A percentile compares a stretch with the other conserved stretches of the same genome.
phyloP scores from a whole-genome alignment of 805 yeast genomes.

The Ascoidea asiatica region DNA sequence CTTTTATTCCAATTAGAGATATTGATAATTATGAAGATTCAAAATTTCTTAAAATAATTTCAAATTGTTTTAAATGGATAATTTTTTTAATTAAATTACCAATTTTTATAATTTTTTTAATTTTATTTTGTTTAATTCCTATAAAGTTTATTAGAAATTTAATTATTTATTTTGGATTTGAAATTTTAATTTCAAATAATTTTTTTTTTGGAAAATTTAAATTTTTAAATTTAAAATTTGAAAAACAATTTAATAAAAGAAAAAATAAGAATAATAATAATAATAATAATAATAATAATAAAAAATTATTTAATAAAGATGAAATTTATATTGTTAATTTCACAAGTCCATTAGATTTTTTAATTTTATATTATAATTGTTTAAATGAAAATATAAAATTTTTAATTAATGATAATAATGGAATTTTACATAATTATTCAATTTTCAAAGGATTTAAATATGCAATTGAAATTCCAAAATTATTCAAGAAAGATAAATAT shows the following conservation, averaged over 20 bases:
- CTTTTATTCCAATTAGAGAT: conserved; percentile 51
- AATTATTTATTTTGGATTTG: conserved; percentile 9
- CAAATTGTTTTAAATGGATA: conserved; percentile 10
- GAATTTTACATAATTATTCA: conserved; percentile 4
- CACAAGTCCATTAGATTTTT: conserved; percentile 31
- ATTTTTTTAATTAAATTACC: conserved; percentile 17
- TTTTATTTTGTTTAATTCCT: conserved; percentile 9
- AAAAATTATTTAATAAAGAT: conserved; percentile 21
- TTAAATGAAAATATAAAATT: conserved; percentile 1
- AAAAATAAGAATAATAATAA: conserved; percentile 13
- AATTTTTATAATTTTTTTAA: conserved; percentile 14
- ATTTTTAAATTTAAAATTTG: conserved; percentile 24
- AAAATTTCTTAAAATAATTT: neutral
- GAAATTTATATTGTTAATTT: conserved; percentile 35
- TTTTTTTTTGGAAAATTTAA: conserved; percentile 27
- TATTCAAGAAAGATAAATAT: neutral
- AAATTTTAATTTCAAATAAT: conserved; percentile 14
- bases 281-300: conserved; percentile 1
- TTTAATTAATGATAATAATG: conserved; percentile 5
- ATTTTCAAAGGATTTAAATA: conserved; percentile 9
- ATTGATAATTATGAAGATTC: conserved; percentile 12
- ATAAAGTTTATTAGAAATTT: conserved; percentile 11
- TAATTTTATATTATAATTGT: conserved; percentile 20
- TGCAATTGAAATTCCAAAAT: conserved; percentile 10
- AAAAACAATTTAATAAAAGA: conserved; percentile 29